Conservation (phyloP, 2,329 filamentous ascomycete species). For the Daldinia eschscholtzii region DNA sequence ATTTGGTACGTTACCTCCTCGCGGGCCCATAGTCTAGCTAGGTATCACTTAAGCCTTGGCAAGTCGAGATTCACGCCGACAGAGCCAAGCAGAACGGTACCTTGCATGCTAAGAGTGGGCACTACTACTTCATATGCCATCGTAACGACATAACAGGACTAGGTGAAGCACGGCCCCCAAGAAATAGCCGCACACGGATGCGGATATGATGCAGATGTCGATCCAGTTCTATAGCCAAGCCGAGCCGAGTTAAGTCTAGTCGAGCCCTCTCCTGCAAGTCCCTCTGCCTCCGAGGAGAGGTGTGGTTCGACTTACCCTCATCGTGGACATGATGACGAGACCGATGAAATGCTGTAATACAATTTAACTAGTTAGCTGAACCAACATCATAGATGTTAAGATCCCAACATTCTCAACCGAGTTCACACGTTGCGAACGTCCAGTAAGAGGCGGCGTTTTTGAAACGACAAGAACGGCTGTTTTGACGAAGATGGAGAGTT, state of each 20-base stretch:
- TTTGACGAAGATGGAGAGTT: constrained; percentile 31
- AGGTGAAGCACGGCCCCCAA: constrained; percentile 38
- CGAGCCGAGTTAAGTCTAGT: background rate
- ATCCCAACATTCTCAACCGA: constrained; percentile 7
- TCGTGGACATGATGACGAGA: constrained; percentile 3
- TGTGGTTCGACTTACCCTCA: constrained; percentile 14
- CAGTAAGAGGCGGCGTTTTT: constrained; percentile 25
- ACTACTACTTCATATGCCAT: constrained; percentile 18
- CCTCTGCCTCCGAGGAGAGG: background rate
- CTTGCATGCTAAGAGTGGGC: constrained; percentile 29
- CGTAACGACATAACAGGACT: constrained; percentile 8
- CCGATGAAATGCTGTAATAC: constrained; percentile 2
- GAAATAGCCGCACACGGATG: constrained; percentile 22
- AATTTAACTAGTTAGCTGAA: background rate
- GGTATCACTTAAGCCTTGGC: background rate
- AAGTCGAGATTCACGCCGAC: constrained; percentile 21
- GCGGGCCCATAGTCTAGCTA: constrained; percentile 7
- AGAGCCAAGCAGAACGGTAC: constrained; percentile 32
- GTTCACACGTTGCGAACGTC: constrained; percentile 10
- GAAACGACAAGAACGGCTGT: constrained; percentile 34
- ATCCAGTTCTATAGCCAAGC: background rate
- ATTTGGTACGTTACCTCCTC: constrained; percentile 10
- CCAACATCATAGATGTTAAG: constrained; percentile 18
- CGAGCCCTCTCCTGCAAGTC: background rate
- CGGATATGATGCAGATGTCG: constrained; percentile 12